phyloP scores from a whole-genome alignment of 2,329 filamentous ascomycete species.

The Paecilomyces sp. region DNA sequence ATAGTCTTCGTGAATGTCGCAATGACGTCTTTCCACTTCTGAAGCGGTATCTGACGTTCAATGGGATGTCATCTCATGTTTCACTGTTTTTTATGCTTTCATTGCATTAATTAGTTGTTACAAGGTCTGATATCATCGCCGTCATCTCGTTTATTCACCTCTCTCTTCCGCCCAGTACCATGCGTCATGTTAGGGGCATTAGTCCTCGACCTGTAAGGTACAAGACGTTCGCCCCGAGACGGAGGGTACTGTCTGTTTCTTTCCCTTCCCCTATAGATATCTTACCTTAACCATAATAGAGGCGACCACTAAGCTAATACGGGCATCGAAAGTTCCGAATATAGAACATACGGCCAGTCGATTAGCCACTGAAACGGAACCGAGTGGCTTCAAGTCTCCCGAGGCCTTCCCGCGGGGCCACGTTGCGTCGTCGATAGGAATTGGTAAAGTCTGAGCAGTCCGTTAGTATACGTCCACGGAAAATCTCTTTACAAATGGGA shows the following conservation, averaged over 20 bases:
- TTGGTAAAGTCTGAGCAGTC: conserved; percentile 72
- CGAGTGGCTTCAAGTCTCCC: conserved; percentile 78
- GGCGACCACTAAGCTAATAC: not conserved
- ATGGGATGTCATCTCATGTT: not conserved
- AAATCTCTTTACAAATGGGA: not conserved
- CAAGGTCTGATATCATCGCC: not conserved
- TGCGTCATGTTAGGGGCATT: not conserved
- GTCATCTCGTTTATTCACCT: not conserved
- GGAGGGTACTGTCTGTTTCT: not conserved
- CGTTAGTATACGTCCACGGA: not conserved
- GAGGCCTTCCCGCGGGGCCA: conserved; percentile 87
- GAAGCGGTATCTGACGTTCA: not conserved
- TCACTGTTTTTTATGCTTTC: not conserved
- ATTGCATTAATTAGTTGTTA: not conserved
- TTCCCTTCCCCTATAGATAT: not conserved
- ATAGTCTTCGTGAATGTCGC: not conserved
- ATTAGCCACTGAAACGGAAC: conserved; percentile 67
- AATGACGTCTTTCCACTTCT: not conserved
- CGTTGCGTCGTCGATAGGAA: conserved; percentile 84
- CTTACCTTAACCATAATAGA: not conserved
- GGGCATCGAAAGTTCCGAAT: not conserved
- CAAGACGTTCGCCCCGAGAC: not conserved
- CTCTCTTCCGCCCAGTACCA: not conserved
- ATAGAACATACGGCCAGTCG: not conserved
- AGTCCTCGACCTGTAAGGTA: not conserved